Percentiles rank a stretch among this genome's conserved stretches.
These are phyloP conservation scores for Penicillium decumbens DNA, from an alignment of 2,329 filamentous ascomycete genomes.

Conservation along the genomic window DNA sequence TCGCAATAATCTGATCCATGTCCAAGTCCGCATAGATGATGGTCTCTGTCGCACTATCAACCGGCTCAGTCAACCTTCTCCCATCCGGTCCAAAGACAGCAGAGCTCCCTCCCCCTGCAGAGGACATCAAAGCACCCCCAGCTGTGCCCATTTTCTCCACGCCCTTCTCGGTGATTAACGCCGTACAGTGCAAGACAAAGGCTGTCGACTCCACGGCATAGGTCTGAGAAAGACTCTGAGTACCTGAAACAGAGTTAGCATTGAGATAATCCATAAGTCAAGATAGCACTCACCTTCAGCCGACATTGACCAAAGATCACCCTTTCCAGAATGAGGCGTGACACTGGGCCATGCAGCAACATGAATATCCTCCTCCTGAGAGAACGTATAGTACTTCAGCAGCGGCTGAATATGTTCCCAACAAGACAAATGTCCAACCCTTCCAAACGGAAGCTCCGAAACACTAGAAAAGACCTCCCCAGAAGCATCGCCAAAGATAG, in stretches of 20 bases:
- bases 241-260: slow-evolving; percentile 14
- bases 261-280: neutral
- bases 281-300: slow-evolving; percentile 19
- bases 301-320: slow-evolving; percentile 32
- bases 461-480: slow-evolving; percentile 42
- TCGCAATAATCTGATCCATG: slow-evolving; percentile 39
- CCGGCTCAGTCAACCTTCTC: slow-evolving; percentile 38
- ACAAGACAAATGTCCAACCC: slow-evolving; percentile 46
- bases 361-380: slow-evolving; percentile 47
- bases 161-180: slow-evolving; percentile 45
- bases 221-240: slow-evolving; percentile 46
- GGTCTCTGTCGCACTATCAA: slow-evolving; percentile 41
- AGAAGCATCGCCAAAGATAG: slow-evolving; percentile 47
- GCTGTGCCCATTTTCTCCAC: slow-evolving; percentile 43
- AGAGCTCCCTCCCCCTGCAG: slow-evolving; percentile 43
- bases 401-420: slow-evolving; percentile 52
- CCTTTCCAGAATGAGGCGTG: slow-evolving; percentile 13
- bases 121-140: slow-evolving; percentile 40
- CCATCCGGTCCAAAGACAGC: slow-evolving; percentile 52
- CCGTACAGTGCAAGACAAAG: slow-evolving; percentile 53
- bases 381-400: slow-evolving; percentile 46
- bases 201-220: slow-evolving; percentile 55
- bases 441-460: slow-evolving; percentile 35
- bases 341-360: slow-evolving; percentile 47
- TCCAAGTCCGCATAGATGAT: slow-evolving; percentile 50